A percentile compares a stretch with the other conserved stretches of the same genome.
These are phyloP conservation scores for Erythrophleum ivorense DNA, from an alignment of 331 rosid genomes.

Conservation along the genomic window DNA sequence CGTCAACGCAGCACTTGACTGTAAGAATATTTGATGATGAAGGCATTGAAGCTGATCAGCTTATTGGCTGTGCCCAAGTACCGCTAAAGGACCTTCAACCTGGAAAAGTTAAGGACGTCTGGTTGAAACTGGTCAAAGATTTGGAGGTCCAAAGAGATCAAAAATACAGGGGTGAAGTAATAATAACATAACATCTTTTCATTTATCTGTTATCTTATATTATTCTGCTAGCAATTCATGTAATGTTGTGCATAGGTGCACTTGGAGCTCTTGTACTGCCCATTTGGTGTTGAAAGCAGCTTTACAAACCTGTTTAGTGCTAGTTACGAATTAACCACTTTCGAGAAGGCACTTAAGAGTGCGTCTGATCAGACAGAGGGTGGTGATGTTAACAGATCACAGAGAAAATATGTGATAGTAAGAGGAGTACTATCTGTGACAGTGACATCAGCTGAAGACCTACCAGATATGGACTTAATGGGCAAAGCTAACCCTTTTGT, in stretches of 20 bases:
- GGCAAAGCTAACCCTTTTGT: conserved; percentile 94
- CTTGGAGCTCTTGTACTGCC: conserved; percentile 90
- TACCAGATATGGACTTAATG: conserved; percentile 71
- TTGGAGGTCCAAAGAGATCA: conserved; percentile 80
- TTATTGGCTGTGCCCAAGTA: conserved; percentile 81
- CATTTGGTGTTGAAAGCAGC: conserved; percentile 64
- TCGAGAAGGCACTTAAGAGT: conserved; percentile 72
- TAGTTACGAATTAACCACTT: conserved; percentile 63
- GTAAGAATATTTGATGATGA: conserved; percentile 86
- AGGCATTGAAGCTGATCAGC: conserved; percentile 78
- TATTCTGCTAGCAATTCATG: neutral
- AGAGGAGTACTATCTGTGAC: conserved; percentile 92
- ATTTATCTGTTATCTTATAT: neutral
- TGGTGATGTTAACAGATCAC: conserved; percentile 32
- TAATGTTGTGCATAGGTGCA: conserved; percentile 67
- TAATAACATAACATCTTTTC: neutral
- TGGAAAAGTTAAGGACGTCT: conserved; percentile 82
- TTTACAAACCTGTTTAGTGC: conserved; percentile 59
- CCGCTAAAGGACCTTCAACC: conserved; percentile 76
- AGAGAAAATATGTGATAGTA: conserved; percentile 67
- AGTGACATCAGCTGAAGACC: conserved; percentile 84
- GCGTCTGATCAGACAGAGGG: conserved; percentile 41
- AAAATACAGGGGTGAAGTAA: conserved; percentile 90
- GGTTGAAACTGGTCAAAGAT: conserved; percentile 90
- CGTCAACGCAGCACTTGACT: conserved; percentile 78